A percentile compares a stretch with the other conserved stretches of the same genome.
Evolutionary conservation across 352 stramenopile species (phyloP).

Genomic region (Phytopythium mirpurense): DNA sequence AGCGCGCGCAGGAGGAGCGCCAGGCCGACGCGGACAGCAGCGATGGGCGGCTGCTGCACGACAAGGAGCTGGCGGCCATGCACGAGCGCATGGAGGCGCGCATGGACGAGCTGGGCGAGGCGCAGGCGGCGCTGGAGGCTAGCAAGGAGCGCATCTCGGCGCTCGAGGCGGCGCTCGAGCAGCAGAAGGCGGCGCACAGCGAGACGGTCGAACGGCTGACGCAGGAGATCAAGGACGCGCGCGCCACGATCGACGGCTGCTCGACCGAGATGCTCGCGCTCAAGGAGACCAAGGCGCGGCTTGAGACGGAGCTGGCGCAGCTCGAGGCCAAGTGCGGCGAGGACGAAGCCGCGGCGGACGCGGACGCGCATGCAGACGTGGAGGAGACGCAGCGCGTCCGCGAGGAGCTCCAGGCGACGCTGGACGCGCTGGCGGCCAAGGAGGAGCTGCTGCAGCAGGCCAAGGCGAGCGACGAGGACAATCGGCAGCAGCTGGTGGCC

Average conservation of each 20-base stretch:
- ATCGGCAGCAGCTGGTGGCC: slow-evolving; percentile 30
- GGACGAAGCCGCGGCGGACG: slow-evolving; percentile 21
- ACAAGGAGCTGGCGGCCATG: slow-evolving; percentile 35
- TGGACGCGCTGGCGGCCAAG: slow-evolving; percentile 22
- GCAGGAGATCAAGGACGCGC: slow-evolving; percentile 40
- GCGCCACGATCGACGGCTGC: slow-evolving; percentile 28
- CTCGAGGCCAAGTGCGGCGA: slow-evolving; percentile 32
- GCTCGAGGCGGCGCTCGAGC: slow-evolving; percentile 36
- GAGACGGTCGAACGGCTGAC: slow-evolving; percentile 32
- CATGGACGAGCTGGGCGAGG: slow-evolving; percentile 34
- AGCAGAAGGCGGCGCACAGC: slow-evolving; percentile 23
- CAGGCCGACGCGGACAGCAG: slow-evolving; percentile 31
- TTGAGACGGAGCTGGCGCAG: slow-evolving; percentile 33
- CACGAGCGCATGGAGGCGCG: slow-evolving; percentile 33
- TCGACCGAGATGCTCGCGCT: slow-evolving; percentile 28
- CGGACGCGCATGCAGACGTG: slow-evolving; percentile 23
- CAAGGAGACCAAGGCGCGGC: slow-evolving; percentile 24
- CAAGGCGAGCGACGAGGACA: slow-evolving; percentile 29
- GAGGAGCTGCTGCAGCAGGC: slow-evolving; percentile 24
- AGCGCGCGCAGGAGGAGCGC: slow-evolving; percentile 34
- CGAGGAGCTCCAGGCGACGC: slow-evolving; percentile 9
- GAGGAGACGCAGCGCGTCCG: slow-evolving; percentile 13
- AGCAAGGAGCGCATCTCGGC: slow-evolving; percentile 24
- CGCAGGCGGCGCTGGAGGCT: slow-evolving; percentile 26
- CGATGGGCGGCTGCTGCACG: slow-evolving; percentile 21